Evolutionary conservation across 108 stramenopile genomes (phyloP).

Genomic region (Nitzschia inconspicua): DNA sequence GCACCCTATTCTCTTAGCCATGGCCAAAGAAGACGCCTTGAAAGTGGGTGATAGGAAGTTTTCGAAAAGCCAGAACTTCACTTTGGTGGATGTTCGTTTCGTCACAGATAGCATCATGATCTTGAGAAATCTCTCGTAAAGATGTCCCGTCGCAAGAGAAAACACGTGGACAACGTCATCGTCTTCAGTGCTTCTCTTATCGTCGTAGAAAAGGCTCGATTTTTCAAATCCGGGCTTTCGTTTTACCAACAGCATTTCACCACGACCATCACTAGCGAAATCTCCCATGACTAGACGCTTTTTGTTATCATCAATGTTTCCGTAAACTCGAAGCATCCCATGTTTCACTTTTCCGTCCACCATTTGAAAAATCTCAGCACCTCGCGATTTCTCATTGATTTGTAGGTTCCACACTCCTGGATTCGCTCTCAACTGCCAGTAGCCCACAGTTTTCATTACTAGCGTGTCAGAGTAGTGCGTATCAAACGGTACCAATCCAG

Average conservation of each 20-base stretch:
- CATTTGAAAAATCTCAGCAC: conserved; percentile 90
- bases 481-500: too few relatives aligned
- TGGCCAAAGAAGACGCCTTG: conserved; percentile 76
- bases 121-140: conserved; percentile 96
- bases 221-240: conserved; percentile 59
- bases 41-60: conserved; percentile 94
- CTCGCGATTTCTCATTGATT: conserved; percentile 68
- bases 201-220: conserved; percentile 49
- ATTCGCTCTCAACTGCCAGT: conserved; percentile 95
- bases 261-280: conserved; percentile 35
- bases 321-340: conserved; percentile 15
- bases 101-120: conserved; percentile 99
- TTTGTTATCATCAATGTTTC: conserved; percentile 24
- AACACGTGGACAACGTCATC: conserved; percentile 95
- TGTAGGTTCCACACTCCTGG: conserved; percentile 89
- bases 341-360: conserved; percentile 32
- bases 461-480: conserved; percentile 82
- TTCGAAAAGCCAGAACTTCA: conserved; percentile 99
- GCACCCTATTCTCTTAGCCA: conserved; percentile 87
- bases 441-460: conserved; percentile 98
- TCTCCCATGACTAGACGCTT: conserved; percentile 70
- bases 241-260: conserved; percentile 55
- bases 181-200: conserved; percentile 12
- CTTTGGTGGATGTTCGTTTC: conserved; percentile 87
- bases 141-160: conserved; percentile 94